These are phyloP conservation scores for Hypomyces rosellus DNA, from an alignment of 2,329 filamentous ascomycete genomes.

Conservation along the genomic window DNA sequence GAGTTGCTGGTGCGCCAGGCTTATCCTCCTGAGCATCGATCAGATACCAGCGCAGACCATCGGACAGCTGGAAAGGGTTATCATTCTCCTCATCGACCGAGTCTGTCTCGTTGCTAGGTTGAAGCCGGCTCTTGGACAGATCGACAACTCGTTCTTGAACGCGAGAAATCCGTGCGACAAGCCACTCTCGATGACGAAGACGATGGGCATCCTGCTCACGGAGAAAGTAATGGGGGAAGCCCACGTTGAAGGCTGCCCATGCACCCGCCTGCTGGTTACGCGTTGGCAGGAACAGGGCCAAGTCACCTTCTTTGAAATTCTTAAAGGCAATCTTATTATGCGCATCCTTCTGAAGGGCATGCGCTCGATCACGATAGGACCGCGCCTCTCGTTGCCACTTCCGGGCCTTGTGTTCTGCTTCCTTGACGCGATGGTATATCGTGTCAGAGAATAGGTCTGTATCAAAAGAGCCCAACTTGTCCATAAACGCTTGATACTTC, in stretches of 20 bases:
- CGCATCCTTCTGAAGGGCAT: slow-evolving; percentile 72
- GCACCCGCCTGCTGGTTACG: slow-evolving; percentile 89
- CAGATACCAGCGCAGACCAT: slow-evolving; percentile 92
- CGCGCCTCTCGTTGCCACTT: slow-evolving; percentile 90
- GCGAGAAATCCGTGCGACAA: slow-evolving; percentile 87
- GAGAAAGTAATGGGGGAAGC: slow-evolving; percentile 93
- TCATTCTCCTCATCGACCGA: slow-evolving; percentile 71
- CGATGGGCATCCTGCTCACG: slow-evolving; percentile 87
- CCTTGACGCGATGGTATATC: slow-evolving; percentile 82
- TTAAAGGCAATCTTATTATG: slow-evolving; percentile 95
- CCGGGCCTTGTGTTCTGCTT: slow-evolving; percentile 85
- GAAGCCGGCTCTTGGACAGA: slow-evolving; percentile 65
- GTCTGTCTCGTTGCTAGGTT: slow-evolving; percentile 43
- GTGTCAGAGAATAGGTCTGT: slow-evolving; percentile 79
- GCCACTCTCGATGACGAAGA: slow-evolving; percentile 80
- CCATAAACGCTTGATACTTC: slow-evolving; percentile 70
- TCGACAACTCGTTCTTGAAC: slow-evolving; percentile 93
- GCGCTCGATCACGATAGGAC: slow-evolving; percentile 80
- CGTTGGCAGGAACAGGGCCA: slow-evolving; percentile 90
- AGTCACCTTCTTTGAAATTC: slow-evolving; percentile 92
- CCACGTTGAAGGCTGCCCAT: slow-evolving; percentile 98
- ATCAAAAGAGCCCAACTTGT: slow-evolving; percentile 70
- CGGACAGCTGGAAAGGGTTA: slow-evolving; percentile 93
- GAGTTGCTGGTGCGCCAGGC: slow-evolving; percentile 82
- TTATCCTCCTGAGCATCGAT: slow-evolving; percentile 93